These are phyloP conservation scores for Coemansia sp. DNA, from an alignment of 192 early-diverging fungal genomes.

Conservation along the genomic window DNA sequence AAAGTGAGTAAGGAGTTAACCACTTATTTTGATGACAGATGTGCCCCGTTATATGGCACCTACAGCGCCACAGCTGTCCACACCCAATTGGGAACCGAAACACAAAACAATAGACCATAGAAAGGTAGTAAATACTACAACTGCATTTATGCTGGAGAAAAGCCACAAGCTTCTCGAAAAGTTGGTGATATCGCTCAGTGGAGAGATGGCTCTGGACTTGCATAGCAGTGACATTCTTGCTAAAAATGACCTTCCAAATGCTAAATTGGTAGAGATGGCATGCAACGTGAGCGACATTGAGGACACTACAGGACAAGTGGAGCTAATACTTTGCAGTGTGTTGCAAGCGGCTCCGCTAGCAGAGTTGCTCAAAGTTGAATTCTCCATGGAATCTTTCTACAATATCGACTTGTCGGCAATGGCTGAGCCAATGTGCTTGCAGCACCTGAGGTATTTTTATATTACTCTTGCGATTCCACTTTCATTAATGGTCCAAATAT, in stretches of 20 bases:
- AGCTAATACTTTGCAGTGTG: neutral
- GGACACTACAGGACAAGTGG: neutral
- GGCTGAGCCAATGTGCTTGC: neutral
- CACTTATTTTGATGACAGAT: no score
- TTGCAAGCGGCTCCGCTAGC: neutral
- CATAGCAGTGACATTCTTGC: neutral
- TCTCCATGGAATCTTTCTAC: neutral
- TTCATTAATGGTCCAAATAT: neutral
- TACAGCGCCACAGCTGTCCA: no score
- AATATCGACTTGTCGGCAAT: neutral
- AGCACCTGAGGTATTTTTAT: neutral
- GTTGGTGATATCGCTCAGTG: neutral
- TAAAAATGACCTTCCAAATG: neutral
- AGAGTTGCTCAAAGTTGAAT: neutral
- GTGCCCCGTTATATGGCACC: no score
- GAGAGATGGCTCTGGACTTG: neutral
- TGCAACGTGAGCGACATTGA: neutral
- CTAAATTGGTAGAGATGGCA: neutral
- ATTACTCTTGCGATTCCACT: neutral
- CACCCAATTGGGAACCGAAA: no score
- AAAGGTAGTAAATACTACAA: no score
- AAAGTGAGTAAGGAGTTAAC: no score
- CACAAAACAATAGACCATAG: no score
- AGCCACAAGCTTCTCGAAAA: neutral
- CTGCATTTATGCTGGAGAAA: neutral